These are phyloP conservation scores for Plasmodium blacklocki DNA, from an alignment of 169 alveolate genomes.

Conservation along the genomic window DNA sequence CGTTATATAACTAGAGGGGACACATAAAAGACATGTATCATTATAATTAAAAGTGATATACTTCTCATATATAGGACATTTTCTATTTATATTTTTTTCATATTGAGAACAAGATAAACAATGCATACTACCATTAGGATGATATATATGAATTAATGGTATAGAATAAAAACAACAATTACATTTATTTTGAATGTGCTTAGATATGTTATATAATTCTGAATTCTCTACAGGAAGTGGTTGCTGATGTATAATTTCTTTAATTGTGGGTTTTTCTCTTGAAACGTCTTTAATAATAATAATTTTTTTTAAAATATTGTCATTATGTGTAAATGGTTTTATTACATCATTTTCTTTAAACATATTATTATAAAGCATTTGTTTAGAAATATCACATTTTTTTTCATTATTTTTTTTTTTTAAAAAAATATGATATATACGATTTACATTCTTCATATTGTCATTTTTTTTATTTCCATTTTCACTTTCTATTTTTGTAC, in stretches of 20 bases:
- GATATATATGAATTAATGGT: constrained; percentile 45
- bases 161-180: constrained; percentile 17
- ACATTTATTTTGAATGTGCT: constrained; percentile 19
- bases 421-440: constrained; percentile 29
- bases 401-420: constrained; percentile 6
- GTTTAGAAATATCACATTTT: background rate
- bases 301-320: constrained; percentile 15
- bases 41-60: constrained; percentile 34
- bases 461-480: constrained; percentile 5
- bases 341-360: constrained; percentile 13
- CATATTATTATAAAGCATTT: background rate
- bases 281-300: constrained; percentile 25
- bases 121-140: constrained; percentile 37
- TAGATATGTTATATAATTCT: background rate
- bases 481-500: constrained; percentile 12
- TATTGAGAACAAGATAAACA: constrained; percentile 41
- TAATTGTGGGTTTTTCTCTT: background rate
- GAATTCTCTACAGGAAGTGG: background rate
- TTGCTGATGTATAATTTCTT: background rate
- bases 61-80: constrained; percentile 15
- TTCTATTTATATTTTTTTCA: constrained; percentile 20
- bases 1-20: constrained; percentile 21
- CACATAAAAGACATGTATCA: constrained; percentile 35
- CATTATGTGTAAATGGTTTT: constrained; percentile 14
- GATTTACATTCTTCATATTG: background rate